These are phyloP conservation scores for Oenanthe sinensis DNA, from an alignment of 129 eudicot genomes.

Conservation along the genomic window DNA sequence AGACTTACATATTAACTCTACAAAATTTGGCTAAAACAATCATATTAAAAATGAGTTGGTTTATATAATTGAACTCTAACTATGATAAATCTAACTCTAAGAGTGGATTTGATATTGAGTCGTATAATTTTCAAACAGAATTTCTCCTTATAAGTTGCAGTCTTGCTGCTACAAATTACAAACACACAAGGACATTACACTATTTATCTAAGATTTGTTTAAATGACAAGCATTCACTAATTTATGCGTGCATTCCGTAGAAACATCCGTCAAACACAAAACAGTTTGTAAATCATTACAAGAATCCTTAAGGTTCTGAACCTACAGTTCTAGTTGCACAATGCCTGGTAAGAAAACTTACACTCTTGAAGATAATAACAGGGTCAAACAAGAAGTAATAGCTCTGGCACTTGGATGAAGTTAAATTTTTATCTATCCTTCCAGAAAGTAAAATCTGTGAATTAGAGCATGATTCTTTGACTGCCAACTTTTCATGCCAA, in stretches of 20 bases:
- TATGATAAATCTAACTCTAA: no score
- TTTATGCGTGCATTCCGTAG: background rate
- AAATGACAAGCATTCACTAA: background rate
- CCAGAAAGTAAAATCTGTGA: background rate
- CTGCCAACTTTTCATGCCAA: background rate
- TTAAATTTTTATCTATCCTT: background rate
- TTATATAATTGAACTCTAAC: no score
- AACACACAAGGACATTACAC: background rate
- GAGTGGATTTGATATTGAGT: background rate
- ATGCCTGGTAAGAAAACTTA: background rate
- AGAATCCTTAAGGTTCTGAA: background rate
- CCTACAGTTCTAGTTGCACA: background rate
- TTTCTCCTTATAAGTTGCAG: background rate
- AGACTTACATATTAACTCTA: no score
- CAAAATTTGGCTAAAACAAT: no score
- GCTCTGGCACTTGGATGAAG: background rate
- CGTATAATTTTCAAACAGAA: background rate
- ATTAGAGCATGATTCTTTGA: conserved; percentile 1
- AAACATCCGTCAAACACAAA: background rate
- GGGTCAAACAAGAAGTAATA: conserved; percentile 7
- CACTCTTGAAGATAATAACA: conserved; percentile 5
- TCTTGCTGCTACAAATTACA: background rate
- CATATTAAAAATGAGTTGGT: no score
- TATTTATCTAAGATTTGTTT: background rate
- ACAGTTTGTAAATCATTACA: conserved; percentile 1